A percentile compares a stretch with the other conserved stretches of the same genome.
phyloP scores from a whole-genome alignment of 2,329 filamentous ascomycete species.

The Scorias spongiosa region DNA sequence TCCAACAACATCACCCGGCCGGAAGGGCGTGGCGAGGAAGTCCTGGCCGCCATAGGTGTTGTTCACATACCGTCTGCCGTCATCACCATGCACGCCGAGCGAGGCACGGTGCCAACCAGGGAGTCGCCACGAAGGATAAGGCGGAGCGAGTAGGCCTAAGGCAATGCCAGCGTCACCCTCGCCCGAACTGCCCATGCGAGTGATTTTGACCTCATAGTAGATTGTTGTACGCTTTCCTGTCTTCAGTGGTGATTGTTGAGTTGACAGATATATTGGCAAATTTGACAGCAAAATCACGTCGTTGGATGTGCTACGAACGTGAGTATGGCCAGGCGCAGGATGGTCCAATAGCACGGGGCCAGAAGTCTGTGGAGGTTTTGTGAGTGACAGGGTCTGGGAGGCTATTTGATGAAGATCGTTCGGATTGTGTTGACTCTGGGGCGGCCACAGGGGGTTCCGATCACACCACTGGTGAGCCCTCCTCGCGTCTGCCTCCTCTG shows the following conservation, averaged over 20 bases:
- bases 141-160: constrained; percentile 55
- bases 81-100: constrained; percentile 64
- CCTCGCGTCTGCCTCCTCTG: constrained; percentile 46
- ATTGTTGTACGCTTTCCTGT: constrained; percentile 37
- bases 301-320: constrained; percentile 17
- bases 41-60: constrained; percentile 57
- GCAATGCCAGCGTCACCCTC: constrained; percentile 41
- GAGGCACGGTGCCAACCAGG: constrained; percentile 70
- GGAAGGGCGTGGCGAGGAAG: constrained; percentile 47
- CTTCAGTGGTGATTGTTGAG: constrained; percentile 41
- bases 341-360: constrained; percentile 31
- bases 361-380: constrained; percentile 27
- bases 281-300: constrained; percentile 54
- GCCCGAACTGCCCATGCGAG: constrained; percentile 23
- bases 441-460: constrained; percentile 41
- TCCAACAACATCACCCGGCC: constrained; percentile 51
- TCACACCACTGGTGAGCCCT: constrained; percentile 52
- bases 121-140: constrained; percentile 62
- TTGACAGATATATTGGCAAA: constrained; percentile 52
- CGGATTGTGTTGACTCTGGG: constrained; percentile 25
- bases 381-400: constrained; percentile 12
- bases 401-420: constrained; percentile 14
- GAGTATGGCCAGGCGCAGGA: constrained; percentile 36
- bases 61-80: constrained; percentile 62
- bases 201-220: constrained; percentile 58